phyloP scores from a whole-genome alignment of 2,329 filamentous ascomycete genomes.

The Paramyrothecium roridum region DNA sequence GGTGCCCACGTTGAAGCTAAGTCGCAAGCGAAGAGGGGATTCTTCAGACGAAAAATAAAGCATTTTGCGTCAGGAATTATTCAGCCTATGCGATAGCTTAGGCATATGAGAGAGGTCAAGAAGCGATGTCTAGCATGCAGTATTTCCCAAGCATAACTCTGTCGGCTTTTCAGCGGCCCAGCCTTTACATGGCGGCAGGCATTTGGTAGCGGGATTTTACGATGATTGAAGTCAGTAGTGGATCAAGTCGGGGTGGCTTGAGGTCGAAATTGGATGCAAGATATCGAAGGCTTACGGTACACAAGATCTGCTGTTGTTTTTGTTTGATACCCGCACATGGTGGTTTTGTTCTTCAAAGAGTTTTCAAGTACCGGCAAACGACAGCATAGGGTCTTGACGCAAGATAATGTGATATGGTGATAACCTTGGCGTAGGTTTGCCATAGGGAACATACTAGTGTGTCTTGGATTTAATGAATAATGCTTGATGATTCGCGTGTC shows the following conservation, averaged over 20 bases:
- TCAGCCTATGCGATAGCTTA: not conserved
- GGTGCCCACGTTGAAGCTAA: constrained; percentile 23
- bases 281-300: too few relatives aligned
- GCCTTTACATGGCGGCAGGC: too few relatives aligned
- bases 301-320: not conserved
- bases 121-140: not conserved
- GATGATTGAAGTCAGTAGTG: too few relatives aligned
- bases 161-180: too few relatives aligned
- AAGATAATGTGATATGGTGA: too few relatives aligned
- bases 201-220: too few relatives aligned
- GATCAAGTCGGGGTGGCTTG: not conserved
- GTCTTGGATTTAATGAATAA: too few relatives aligned
- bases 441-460: too few relatives aligned
- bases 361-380: not conserved
- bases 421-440: too few relatives aligned
- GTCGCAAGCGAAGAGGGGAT: not conserved
- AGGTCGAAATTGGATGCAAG: not conserved
- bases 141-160: too few relatives aligned
- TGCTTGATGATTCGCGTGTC: too few relatives aligned
- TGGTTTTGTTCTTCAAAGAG: not conserved
- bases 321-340: not conserved
- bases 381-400: too few relatives aligned
- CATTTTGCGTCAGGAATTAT: not conserved
- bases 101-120: not conserved
- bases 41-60: not conserved